A percentile compares a stretch with the other conserved stretches of the same genome.
Conservation (phyloP, 345 rosid species). For the Angophora floribunda region DNA sequence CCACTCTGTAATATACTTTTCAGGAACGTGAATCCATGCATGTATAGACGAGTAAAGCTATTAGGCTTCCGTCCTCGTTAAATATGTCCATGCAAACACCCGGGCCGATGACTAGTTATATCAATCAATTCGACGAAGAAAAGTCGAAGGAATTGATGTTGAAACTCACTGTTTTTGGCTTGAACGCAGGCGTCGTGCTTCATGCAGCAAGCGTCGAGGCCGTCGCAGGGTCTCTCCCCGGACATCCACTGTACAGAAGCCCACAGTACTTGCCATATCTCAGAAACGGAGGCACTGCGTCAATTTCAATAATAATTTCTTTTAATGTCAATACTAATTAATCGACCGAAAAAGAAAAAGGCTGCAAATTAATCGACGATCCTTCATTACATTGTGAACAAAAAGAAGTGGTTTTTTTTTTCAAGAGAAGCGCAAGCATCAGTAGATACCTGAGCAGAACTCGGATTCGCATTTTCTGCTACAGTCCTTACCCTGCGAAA, state of each 20-base stretch:
- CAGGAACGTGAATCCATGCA: not conserved
- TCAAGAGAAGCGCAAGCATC: not conserved
- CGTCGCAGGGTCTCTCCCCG: slow-evolving; percentile 87
- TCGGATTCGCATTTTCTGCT: slow-evolving; percentile 84
- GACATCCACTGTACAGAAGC: slow-evolving; percentile 79
- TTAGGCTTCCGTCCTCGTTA: not conserved
- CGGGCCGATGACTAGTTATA: not conserved
- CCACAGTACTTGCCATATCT: slow-evolving; percentile 97
- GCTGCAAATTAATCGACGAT: not conserved
- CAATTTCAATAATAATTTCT: not conserved
- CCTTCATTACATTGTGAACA: not conserved
- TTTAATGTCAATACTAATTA: fast-evolving
- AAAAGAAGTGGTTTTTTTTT: not conserved
- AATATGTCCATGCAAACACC: not conserved
- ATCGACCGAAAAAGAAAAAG: not conserved
- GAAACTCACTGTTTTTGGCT: slow-evolving; percentile 53
- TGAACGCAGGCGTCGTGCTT: slow-evolving; percentile 83
- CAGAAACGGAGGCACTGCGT: slow-evolving; percentile 71
- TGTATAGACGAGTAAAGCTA: not conserved
- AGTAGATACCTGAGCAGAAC: slow-evolving; percentile 59
- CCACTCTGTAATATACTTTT: not conserved
- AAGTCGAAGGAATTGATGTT: not conserved
- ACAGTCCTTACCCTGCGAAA: slow-evolving; percentile 59
- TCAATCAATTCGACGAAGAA: not conserved
- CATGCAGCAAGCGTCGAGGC: slow-evolving; percentile 95